Evolutionary conservation across 495 filamentous ascomycete species (phyloP), one percentile per base, ranked within the genome.

Genomic region (Penicillium turbatum): DNA sequence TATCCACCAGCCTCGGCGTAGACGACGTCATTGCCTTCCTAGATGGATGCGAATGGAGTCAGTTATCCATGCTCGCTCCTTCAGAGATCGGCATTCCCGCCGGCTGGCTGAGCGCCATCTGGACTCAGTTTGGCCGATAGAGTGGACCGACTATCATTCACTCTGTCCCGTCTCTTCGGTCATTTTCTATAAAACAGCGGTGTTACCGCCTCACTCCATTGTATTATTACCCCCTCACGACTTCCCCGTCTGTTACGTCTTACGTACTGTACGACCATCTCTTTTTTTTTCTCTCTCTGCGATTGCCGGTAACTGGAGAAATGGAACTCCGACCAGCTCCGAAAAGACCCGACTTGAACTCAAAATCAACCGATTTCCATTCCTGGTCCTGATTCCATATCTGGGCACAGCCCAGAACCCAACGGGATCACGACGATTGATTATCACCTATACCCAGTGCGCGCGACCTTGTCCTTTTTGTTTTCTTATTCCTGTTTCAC

Each of bases 1-100:
- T 66, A 56, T 66, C 69, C 6, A 69, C 64, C 3, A 75, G 73
- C 41, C 65, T 77, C 12, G 69, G 76, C 6, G 72, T 75, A 2
- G 78, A 79, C 30, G 77, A 78, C 38, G 65, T 79, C 8, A 54
- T 77, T 16, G 72, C 71, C 6, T 77, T 79, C 59, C 57, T 78
- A 15, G 74, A 74, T 40, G 78, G 76, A 10, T 65, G 70, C 17
- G 73, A 77, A n/a, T 66, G 68, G 55, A 58, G 69, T 6, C 70
- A 76, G 29, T 48, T 71, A 35, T 61, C 66, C 5, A 47, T 60
- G 12, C 60, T 64, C 29, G 48, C 63, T 17, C 61, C 68, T 10
- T 71, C 72, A 0, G 72, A 73, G 41, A 58, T 71, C 12, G 72
- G 72, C 2, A 55, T 71, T 24, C 68, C 72, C 0, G 48, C 62